These are phyloP conservation scores for Tricholoma matsutake DNA, from an alignment of 768 basidiomycete genomes.

Conservation along the genomic window DNA sequence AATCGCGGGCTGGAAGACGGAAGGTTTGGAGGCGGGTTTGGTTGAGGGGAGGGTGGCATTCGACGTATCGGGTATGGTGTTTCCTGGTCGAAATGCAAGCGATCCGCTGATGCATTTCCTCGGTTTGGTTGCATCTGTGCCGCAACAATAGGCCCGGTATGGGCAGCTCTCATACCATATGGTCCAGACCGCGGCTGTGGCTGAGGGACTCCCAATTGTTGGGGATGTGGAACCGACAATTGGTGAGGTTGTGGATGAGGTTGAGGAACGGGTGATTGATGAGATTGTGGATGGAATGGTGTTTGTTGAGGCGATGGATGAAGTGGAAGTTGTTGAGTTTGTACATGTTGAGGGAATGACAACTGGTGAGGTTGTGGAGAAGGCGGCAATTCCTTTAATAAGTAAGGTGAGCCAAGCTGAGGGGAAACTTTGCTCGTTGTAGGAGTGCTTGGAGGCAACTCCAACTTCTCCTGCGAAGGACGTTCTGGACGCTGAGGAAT, in stretches of 20 bases:
- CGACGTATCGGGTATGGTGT: slow-evolving; percentile 58
- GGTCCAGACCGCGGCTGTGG: slow-evolving; percentile 11
- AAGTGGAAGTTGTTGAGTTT: slow-evolving; percentile 4
- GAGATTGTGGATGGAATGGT: slow-evolving; percentile 2
- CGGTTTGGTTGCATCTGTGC: slow-evolving; percentile 38
- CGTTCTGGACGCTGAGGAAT: slow-evolving; percentile 33
- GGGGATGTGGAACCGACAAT: not conserved
- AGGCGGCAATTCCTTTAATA: slow-evolving; percentile 24
- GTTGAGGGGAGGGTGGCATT: slow-evolving; percentile 21
- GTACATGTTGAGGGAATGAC: slow-evolving; percentile 13
- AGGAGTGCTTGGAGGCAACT: slow-evolving; percentile 33
- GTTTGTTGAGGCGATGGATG: not conserved
- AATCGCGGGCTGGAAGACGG: slow-evolving; percentile 23
- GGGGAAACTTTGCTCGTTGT: slow-evolving; percentile 26
- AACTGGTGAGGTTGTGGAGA: slow-evolving; percentile 20
- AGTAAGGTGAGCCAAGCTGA: slow-evolving; percentile 15
- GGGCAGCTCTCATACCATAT: slow-evolving; percentile 11
- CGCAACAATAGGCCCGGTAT: slow-evolving; percentile 34
- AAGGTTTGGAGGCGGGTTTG: slow-evolving; percentile 26
- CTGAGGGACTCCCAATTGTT: slow-evolving; percentile 13
- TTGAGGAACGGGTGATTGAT: not conserved
- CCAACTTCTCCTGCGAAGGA: slow-evolving; percentile 35
- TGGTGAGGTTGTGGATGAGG: slow-evolving; percentile 17
- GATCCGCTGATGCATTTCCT: slow-evolving; percentile 35
- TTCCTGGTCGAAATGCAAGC: slow-evolving; percentile 71